Conservation (phyloP, 805 yeast species). For the Isabelozyma rhagii region DNA sequence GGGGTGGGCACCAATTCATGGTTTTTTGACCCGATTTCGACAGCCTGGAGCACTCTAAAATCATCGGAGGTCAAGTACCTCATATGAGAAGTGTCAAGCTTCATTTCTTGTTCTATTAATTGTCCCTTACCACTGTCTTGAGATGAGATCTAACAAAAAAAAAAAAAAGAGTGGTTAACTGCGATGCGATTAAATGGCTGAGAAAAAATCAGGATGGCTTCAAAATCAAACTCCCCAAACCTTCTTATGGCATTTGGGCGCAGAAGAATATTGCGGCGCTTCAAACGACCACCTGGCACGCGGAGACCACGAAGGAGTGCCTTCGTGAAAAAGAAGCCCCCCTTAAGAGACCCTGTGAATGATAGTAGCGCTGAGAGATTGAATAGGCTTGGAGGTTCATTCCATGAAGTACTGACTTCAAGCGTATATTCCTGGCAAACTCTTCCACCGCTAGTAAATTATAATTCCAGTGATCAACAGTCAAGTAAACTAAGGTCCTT, state of each 20-base stretch:
- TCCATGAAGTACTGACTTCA: background rate
- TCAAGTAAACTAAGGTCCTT: constrained; percentile 3
- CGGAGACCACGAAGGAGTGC: background rate
- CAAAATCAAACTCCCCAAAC: background rate
- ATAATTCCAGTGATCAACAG: background rate
- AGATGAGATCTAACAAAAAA: background rate
- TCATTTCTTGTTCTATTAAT: constrained; percentile 49
- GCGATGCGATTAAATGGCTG: background rate
- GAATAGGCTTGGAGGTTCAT: background rate
- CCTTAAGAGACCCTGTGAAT: background rate
- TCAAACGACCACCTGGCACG: background rate
- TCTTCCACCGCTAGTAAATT: background rate
- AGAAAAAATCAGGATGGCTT: background rate
- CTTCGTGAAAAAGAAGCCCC: background rate
- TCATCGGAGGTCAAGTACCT: constrained; percentile 89
- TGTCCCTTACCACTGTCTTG: background rate
- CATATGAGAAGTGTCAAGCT: constrained; percentile 90
- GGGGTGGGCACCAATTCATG: constrained; percentile 94
- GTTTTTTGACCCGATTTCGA: constrained; percentile 85
- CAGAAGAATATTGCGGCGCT: background rate
- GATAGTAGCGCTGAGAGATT: background rate
- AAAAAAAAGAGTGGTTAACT: constrained; percentile 1
- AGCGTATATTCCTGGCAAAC: background rate
- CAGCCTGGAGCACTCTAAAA: constrained; percentile 83
- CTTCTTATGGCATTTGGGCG: background rate